Conservation (phyloP, 2,329 filamentous ascomycete genomes). For the Truncatella angustata region DNA sequence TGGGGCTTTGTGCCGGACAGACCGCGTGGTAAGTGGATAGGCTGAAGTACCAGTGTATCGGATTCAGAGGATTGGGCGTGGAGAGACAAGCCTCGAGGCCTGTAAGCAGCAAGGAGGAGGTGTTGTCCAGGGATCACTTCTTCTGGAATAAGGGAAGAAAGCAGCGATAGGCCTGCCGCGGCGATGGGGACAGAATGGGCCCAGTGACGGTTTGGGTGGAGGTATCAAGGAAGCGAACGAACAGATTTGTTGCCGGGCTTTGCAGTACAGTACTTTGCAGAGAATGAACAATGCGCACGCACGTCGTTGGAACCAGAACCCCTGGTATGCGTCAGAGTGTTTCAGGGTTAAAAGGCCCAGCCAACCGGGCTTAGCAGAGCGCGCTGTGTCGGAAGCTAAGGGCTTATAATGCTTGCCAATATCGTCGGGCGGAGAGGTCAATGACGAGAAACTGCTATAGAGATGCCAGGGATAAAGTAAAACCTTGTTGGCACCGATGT, state of each 20-base stretch:
- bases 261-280: no score
- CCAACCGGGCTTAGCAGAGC: conserved; percentile 2
- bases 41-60: conserved; percentile 7
- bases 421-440: conserved; percentile 3
- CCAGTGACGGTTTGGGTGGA: not conserved
- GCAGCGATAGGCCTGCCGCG: conserved; percentile 6
- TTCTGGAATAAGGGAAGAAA: conserved; percentile 10
- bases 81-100: no score
- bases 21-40: conserved; percentile 1
- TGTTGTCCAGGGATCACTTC: conserved; percentile 8
- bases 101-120: no score
- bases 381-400: conserved; percentile 13
- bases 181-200: not conserved
- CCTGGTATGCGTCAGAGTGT: conserved; percentile 35
- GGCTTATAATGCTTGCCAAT: conserved; percentile 12
- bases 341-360: conserved; percentile 29
- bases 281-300: not conserved
- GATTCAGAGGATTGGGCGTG: not conserved
- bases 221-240: not conserved
- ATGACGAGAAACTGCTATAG: not conserved
- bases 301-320: not conserved
- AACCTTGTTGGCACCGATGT: no score
- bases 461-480: not conserved
- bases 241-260: no score
- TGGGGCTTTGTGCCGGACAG: conserved; percentile 8